phyloP scores from a whole-genome alignment of 352 stramenopile genomes.

The Globisporangium barbulae region DNA sequence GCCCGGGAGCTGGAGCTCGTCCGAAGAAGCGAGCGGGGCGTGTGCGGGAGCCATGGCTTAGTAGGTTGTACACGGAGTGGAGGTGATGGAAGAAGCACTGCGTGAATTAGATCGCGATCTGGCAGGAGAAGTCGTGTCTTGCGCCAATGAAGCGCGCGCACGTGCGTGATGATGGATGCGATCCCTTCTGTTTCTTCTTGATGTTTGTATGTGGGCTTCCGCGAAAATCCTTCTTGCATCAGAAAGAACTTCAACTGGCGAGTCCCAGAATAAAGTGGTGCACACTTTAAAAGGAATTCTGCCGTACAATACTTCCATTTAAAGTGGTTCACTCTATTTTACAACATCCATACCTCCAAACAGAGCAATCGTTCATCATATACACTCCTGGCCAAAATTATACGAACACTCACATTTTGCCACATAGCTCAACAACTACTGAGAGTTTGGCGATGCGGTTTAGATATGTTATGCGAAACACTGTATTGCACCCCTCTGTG shows the following conservation, averaged over 20 bases:
- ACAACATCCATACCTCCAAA: no score
- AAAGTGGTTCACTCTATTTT: no score
- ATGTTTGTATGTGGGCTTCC: neutral
- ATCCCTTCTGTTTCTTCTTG: no score
- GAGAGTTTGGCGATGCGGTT: no score
- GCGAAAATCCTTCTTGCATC: neutral
- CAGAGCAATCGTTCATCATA: no score
- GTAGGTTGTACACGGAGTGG: neutral
- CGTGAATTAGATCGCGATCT: neutral
- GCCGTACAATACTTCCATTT: no score
- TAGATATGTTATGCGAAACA: no score
- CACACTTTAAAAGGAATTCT: neutral
- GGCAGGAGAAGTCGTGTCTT: neutral
- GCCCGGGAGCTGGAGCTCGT: constrained; percentile 3
- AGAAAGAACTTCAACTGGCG: constrained; percentile 14
- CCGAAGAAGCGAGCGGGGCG: neutral
- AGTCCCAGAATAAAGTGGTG: neutral
- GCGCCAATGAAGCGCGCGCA: neutral
- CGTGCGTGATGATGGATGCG: neutral
- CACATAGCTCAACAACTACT: no score
- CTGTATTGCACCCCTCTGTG: no score
- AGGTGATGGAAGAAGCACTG: neutral
- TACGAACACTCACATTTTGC: no score
- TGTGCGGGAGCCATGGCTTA: neutral
- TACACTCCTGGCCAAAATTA: no score